Conservation (phyloP, 2,329 filamentous ascomycete genomes). For the Phoma sp. region DNA sequence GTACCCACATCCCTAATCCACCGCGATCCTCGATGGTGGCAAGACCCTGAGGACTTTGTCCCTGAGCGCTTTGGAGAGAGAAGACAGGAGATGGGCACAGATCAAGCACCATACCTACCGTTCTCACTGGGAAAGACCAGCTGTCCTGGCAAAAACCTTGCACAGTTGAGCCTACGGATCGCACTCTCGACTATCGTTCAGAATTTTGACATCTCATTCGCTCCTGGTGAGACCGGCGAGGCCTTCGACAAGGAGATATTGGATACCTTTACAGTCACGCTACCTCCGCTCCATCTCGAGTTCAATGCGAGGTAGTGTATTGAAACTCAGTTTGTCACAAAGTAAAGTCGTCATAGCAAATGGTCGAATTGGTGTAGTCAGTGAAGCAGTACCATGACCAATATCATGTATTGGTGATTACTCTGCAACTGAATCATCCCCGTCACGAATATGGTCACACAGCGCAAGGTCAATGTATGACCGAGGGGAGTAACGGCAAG, state of each 20-base stretch:
- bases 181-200: constrained; percentile 23
- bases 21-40: constrained; percentile 29
- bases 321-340: not conserved
- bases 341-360: no score
- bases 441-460: no score
- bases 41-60: constrained; percentile 16
- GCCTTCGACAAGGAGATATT: constrained; percentile 27
- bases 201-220: constrained; percentile 29
- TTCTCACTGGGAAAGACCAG: constrained; percentile 21
- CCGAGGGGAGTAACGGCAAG: no score
- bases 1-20: constrained; percentile 28
- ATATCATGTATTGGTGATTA: no score
- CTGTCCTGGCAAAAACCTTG: constrained; percentile 31
- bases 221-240: constrained; percentile 28
- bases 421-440: no score
- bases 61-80: constrained; percentile 25
- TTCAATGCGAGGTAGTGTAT: constrained; percentile 15
- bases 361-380: no score
- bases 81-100: constrained; percentile 22
- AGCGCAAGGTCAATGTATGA: no score
- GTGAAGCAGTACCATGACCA: no score
- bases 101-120: constrained; percentile 21
- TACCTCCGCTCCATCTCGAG: constrained; percentile 32
- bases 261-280: constrained; percentile 25
- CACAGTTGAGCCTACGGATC: constrained; percentile 23